Evolutionary conservation across 2,329 filamentous ascomycete species (phyloP), one percentile per base, ranked within the genome.

Genomic region (Talaromyces funiculosus): DNA sequence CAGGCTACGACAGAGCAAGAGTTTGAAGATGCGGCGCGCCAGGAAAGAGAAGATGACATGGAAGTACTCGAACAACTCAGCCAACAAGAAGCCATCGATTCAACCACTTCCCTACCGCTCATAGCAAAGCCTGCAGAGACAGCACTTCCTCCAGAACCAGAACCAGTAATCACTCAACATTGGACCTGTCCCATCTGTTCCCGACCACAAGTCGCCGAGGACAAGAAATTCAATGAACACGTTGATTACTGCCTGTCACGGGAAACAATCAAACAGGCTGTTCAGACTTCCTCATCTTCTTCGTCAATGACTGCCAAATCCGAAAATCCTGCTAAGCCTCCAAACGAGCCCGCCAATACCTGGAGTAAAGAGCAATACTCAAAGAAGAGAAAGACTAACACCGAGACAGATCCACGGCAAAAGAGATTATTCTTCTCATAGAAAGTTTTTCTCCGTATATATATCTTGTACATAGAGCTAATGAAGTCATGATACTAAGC

Each of bases 141-240:
- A 14, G 42, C 9, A 14, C 42, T 43, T 43, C 3, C 20, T 24
- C 42, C 20, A 20, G 45, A 49, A 33, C 45, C 9, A 6, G 47
- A 20, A 51, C 18, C 47, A 3, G 47, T 8, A n/a, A 12, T 10
- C 10, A 4, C 69, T 82, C 57, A 85, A 51, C 81, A 80, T 72
- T 97, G 92, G 92, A 82, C 88, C 38, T 99, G 94, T 72, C 94
- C 94, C 0, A 90, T 97, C 47, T 99, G 94, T 72, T 77, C 79
- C n/a, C 80, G 87, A 16, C 87, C 90, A 0, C 92, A 97, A 69
- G 69, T 79, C 0, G 84, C 91, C 0, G 82, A 93, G 54, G 91
- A 97, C 71, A 82, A 81, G 49, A 78, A 77, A 0, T 96, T 97
- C 75, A 99, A 99, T 66, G 85, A 89, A 60, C 94, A 99, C 69